Conservation (phyloP, 441 rosid species). For the Arabidopsis hybrid region DNA sequence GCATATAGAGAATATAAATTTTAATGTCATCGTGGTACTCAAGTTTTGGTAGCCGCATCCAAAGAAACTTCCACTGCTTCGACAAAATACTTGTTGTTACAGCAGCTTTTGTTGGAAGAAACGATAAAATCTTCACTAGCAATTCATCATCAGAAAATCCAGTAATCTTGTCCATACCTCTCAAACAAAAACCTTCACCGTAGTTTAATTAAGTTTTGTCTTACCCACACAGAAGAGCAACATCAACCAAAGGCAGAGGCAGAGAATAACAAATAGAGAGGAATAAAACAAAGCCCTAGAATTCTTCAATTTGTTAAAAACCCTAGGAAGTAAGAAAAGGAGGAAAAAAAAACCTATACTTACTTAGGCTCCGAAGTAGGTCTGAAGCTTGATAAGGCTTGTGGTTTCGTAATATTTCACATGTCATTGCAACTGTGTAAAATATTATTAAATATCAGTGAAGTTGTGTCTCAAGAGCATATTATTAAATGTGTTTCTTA, state of each 20-base stretch:
- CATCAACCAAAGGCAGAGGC: neutral
- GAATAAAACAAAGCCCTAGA: too few species aligned
- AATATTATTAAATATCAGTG: too few species aligned
- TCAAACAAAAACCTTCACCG: neutral
- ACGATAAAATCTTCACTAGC: neutral
- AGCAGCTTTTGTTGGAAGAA: neutral
- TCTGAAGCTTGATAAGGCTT: too few species aligned
- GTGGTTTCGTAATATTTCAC: too few species aligned
- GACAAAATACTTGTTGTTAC: neutral
- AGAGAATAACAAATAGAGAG: neutral
- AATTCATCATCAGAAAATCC: constrained; percentile 1
- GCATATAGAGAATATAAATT: too few species aligned
- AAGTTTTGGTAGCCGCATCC: constrained; percentile 6
- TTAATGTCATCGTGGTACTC: neutral
- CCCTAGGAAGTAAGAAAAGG: too few species aligned
- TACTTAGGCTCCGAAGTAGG: too few species aligned
- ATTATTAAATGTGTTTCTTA: too few species aligned
- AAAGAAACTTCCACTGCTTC: constrained; percentile 1
- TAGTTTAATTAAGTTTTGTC: neutral
- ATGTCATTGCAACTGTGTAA: too few species aligned
- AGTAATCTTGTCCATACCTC: neutral
- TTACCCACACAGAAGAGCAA: neutral
- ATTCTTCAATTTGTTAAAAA: too few species aligned
- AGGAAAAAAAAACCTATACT: too few species aligned
- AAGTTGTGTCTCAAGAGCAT: too few species aligned